Conservation (phyloP, 1,284 basidiomycete genomes). For the Naganishia sp. region DNA sequence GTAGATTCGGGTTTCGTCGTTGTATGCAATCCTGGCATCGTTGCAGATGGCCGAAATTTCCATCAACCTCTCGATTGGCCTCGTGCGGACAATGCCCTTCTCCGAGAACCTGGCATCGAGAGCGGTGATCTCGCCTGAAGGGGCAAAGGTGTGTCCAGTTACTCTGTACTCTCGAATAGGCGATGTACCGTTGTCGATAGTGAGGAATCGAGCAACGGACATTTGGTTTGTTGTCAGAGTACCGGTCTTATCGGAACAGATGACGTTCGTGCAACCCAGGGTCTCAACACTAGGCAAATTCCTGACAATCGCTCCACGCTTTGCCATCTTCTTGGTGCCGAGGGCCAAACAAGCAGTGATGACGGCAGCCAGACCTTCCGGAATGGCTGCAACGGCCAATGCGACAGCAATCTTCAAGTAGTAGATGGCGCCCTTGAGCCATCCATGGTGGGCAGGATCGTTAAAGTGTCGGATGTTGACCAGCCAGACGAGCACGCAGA, state of each 20-base stretch:
- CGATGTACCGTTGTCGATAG: conserved; percentile 63
- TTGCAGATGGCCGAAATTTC: conserved; percentile 92
- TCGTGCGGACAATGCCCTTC: conserved; percentile 63
- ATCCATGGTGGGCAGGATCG: conserved; percentile 86
- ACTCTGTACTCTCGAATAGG: conserved; percentile 71
- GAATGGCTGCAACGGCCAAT: conserved; percentile 91
- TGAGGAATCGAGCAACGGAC: conserved; percentile 82
- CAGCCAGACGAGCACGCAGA: conserved; percentile 92
- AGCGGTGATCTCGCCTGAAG: conserved; percentile 69
- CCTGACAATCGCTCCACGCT: conserved; percentile 93
- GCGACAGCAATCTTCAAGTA: conserved; percentile 99
- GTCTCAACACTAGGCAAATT: conserved; percentile 96
- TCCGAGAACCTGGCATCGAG: conserved; percentile 64
- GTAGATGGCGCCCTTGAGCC: conserved; percentile 87
- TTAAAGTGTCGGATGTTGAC: conserved; percentile 91
- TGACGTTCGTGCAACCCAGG: conserved; percentile 91
- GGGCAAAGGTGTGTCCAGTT: conserved; percentile 87
- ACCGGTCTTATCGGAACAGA: conserved; percentile 94
- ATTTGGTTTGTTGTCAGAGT: conserved; percentile 95
- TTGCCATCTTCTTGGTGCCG: conserved; percentile 96
- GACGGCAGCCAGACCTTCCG: conserved; percentile 91
- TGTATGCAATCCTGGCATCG: conserved; percentile 85
- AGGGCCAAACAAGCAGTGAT: conserved; percentile 95
- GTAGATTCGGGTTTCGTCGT: conserved; percentile 74
- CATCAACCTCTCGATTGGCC: conserved; percentile 75